Percentiles rank a stretch among this genome's conserved stretches.
Evolutionary conservation across 73 alveolate genomes (phyloP).

Genomic region (Tetrahymena thermophila): DNA sequence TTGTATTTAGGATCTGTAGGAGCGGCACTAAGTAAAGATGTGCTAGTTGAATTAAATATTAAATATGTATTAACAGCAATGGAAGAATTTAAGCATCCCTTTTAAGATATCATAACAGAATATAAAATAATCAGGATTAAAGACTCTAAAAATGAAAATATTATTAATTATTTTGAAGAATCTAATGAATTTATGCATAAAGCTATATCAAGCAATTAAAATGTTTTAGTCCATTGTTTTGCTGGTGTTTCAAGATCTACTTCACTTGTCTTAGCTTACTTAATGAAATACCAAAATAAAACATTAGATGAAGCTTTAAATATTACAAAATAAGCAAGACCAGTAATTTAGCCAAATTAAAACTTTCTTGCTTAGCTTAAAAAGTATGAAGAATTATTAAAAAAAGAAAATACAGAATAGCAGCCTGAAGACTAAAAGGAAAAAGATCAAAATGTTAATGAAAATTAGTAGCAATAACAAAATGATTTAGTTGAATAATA

Average conservation of each 20-base stretch:
- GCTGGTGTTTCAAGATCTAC: neutral
- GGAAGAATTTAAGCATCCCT: neutral
- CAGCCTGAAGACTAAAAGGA: neutral
- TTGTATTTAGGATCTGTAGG: neutral
- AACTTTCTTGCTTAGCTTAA: neutral
- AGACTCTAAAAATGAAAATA: neutral
- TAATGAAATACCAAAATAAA: neutral
- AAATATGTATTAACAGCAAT: neutral
- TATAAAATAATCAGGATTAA: neutral
- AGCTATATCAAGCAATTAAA: neutral
- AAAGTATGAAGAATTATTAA: neutral
- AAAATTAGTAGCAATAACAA: neutral
- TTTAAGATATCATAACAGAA: neutral
- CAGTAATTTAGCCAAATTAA: neutral
- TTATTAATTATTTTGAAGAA: neutral
- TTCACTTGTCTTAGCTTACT: neutral
- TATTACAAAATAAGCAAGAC: neutral
- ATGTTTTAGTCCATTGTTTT: neutral
- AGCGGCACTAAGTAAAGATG: neutral
- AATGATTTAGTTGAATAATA: neutral
- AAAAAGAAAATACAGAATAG: neutral
- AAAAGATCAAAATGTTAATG: neutral
- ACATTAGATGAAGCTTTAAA: neutral
- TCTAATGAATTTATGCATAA: neutral
- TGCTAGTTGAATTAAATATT: neutral